phyloP scores from a whole-genome alignment of 2,329 filamentous ascomycete genomes.

The Ampelomyces quisqualis region DNA sequence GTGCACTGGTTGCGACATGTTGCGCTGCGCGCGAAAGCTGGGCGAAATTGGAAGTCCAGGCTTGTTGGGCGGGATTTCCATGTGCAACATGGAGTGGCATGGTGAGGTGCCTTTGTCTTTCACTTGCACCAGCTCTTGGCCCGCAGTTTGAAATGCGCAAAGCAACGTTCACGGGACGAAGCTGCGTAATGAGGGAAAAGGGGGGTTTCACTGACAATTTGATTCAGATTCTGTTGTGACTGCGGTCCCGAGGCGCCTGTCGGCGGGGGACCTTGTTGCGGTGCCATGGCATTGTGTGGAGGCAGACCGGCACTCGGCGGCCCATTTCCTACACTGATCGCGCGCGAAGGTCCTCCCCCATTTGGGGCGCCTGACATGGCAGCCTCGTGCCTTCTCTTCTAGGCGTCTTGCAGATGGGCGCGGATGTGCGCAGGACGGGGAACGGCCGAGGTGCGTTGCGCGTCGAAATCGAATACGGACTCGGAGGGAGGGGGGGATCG shows the following conservation, averaged over 20 bases:
- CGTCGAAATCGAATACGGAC: slow-evolving; percentile 10
- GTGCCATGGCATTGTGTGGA: slow-evolving; percentile 49
- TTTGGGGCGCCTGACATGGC: slow-evolving; percentile 42
- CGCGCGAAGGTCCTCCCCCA: slow-evolving; percentile 39
- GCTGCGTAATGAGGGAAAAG: not conserved
- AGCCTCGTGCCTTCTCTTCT: slow-evolving; percentile 23
- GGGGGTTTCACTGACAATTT: slow-evolving; percentile 72
- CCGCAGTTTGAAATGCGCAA: not conserved
- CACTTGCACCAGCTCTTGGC: no score
- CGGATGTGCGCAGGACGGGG: slow-evolving; percentile 18
- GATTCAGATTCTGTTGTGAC: slow-evolving; percentile 88
- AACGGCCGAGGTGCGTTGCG: slow-evolving; percentile 19
- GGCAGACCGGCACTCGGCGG: slow-evolving; percentile 45
- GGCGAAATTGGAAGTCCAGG: no score
- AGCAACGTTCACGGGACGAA: not conserved
- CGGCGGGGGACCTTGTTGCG: slow-evolving; percentile 53
- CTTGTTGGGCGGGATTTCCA: not conserved
- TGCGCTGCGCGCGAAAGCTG: not conserved
- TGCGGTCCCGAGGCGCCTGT: slow-evolving; percentile 54
- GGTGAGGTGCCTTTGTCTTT: no score
- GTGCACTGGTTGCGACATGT: slow-evolving; percentile 1
- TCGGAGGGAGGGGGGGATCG: not conserved
- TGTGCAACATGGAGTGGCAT: not conserved
- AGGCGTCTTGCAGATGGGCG: slow-evolving; percentile 7
- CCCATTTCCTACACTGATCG: slow-evolving; percentile 47